phyloP scores from a whole-genome alignment of 2,329 filamentous ascomycete genomes.

The Geosmithia putterillii region DNA sequence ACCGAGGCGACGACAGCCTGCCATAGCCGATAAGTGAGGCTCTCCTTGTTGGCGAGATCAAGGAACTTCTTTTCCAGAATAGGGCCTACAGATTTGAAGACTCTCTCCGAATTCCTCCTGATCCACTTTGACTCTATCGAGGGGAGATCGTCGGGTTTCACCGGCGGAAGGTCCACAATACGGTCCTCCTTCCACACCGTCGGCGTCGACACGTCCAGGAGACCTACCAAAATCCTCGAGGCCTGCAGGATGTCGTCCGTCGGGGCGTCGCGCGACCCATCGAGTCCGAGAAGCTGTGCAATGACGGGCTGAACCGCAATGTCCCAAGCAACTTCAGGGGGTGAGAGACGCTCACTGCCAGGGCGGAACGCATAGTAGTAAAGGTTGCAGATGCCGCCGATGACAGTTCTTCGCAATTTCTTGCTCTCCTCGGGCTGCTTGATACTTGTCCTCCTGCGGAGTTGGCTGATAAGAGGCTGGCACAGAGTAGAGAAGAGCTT shows the following conservation, averaged over 20 bases:
- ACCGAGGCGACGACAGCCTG: constrained; percentile 48
- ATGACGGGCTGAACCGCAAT: constrained; percentile 57
- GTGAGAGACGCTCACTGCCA: constrained; percentile 46
- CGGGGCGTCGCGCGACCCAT: constrained; percentile 21
- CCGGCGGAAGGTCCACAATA: constrained; percentile 45
- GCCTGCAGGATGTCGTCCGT: constrained; percentile 45
- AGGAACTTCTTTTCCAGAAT: constrained; percentile 49
- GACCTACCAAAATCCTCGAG: constrained; percentile 56
- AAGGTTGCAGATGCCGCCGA: constrained; percentile 67
- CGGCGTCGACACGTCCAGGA: constrained; percentile 49
- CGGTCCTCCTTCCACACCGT: constrained; percentile 65
- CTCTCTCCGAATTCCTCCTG: constrained; percentile 51
- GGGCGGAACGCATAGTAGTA: constrained; percentile 77
- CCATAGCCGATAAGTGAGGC: constrained; percentile 43
- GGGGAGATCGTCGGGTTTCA: constrained; percentile 65
- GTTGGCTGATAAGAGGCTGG: constrained; percentile 55
- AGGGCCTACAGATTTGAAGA: constrained; percentile 51
- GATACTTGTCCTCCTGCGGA: constrained; percentile 49
- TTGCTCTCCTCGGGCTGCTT: constrained; percentile 40
- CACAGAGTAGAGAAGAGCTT: constrained; percentile 33
- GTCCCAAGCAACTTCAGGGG: constrained; percentile 65
- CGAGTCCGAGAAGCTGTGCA: constrained; percentile 33
- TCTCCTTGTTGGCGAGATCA: constrained; percentile 48
- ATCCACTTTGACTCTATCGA: constrained; percentile 80
- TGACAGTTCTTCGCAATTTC: constrained; percentile 37